Conservation (phyloP, 2,329 filamentous ascomycete genomes). For the Diaporthe sp. region DNA sequence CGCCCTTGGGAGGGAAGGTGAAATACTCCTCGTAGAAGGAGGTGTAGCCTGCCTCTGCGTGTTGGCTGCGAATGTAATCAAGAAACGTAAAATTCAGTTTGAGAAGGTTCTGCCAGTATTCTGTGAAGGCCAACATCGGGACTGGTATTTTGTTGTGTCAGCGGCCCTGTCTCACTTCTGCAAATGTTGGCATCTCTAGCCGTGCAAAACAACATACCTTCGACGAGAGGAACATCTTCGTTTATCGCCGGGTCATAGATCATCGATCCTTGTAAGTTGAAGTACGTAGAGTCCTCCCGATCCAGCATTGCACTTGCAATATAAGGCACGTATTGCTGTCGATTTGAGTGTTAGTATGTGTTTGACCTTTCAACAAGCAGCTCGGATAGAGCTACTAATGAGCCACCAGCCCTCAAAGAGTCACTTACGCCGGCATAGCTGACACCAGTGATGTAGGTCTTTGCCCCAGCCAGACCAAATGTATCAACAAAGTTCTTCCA, state of each 20-base stretch:
- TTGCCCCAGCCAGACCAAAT: slow-evolving; percentile 63
- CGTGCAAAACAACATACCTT: slow-evolving; percentile 1
- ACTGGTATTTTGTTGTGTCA: neutral
- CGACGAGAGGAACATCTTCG: slow-evolving; percentile 50
- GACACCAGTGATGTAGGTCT: slow-evolving; percentile 66
- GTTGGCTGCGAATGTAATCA: slow-evolving; percentile 56
- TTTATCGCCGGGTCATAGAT: slow-evolving; percentile 75
- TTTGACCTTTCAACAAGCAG: too few relatives aligned
- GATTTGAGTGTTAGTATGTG: neutral
- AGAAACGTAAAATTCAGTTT: slow-evolving; percentile 42
- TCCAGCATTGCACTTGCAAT: slow-evolving; percentile 65
- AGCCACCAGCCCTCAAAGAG: neutral
- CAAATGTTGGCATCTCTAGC: neutral
- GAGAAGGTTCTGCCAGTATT: slow-evolving; percentile 8
- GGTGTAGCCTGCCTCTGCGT: slow-evolving; percentile 62
- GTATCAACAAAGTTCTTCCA: slow-evolving; percentile 60
- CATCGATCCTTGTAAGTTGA: slow-evolving; percentile 56
- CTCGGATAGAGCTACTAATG: too few relatives aligned
- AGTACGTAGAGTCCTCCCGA: slow-evolving; percentile 47
- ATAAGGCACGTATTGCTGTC: slow-evolving; percentile 62
- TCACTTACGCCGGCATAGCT: slow-evolving; percentile 55
- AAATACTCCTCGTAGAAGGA: slow-evolving; percentile 60
- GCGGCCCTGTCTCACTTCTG: neutral
- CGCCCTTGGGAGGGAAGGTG: slow-evolving; percentile 33
- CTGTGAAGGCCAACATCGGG: slow-evolving; percentile 8